Evolutionary conservation across 352 stramenopile species (phyloP).

Genomic region (Phytophthora kernoviae): DNA sequence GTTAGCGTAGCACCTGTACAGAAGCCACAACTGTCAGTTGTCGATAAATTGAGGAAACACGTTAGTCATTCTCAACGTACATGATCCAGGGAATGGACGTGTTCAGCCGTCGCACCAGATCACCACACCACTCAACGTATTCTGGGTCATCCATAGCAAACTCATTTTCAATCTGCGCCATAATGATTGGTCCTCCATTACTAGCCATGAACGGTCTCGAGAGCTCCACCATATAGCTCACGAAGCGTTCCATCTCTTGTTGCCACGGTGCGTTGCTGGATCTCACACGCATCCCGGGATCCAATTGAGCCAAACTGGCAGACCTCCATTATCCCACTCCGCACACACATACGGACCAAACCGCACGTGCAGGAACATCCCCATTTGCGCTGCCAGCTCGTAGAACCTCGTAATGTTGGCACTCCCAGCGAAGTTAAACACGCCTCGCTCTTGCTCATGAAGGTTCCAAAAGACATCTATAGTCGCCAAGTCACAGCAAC

Average conservation of each 20-base stretch:
- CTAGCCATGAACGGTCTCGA: constrained; percentile 66
- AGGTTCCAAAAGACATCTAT: constrained; percentile 80
- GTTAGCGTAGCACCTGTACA: constrained; percentile 63
- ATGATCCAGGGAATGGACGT: constrained; percentile 79
- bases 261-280: constrained; percentile 49
- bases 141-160: constrained; percentile 52
- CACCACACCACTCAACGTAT: constrained; percentile 62
- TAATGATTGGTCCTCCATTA: constrained; percentile 71
- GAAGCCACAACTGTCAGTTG: not conserved
- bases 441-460: constrained; percentile 58
- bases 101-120: constrained; percentile 53
- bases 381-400: constrained; percentile 51
- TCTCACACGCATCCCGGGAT: constrained; percentile 52
- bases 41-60: not conserved
- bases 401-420: constrained; percentile 72
- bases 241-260: constrained; percentile 64
- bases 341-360: constrained; percentile 74
- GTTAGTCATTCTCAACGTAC: constrained; percentile 29
- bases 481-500: constrained; percentile 2
- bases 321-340: constrained; percentile 69
- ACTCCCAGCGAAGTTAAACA: constrained; percentile 53
- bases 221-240: constrained; percentile 65
- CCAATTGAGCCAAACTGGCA: constrained; percentile 65
- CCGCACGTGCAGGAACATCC: constrained; percentile 73
- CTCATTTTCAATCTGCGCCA: constrained; percentile 79